These are phyloP conservation scores for Fusarium xylarioides DNA, from an alignment of 2,329 filamentous ascomycete genomes.

Conservation along the genomic window DNA sequence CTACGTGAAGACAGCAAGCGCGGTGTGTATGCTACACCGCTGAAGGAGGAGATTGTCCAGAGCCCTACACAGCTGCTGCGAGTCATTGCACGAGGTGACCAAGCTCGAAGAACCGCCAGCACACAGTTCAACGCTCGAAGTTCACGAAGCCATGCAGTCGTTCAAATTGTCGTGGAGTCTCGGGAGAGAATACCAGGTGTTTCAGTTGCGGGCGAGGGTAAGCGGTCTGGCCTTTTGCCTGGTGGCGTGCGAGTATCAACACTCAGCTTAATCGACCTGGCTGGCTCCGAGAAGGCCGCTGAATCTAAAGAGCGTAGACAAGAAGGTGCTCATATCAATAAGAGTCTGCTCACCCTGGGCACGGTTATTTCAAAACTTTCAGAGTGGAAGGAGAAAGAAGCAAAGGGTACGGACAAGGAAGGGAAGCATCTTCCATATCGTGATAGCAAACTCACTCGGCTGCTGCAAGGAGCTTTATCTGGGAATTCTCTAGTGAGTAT, in stretches of 20 bases:
- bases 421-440: conserved; percentile 94
- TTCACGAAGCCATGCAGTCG: conserved; percentile 96
- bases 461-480: conserved; percentile 91
- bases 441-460: conserved; percentile 94
- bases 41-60: conserved; percentile 99
- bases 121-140: conserved; percentile 97
- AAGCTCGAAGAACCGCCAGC: conserved; percentile 87
- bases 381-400: conserved; percentile 84
- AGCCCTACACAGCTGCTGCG: conserved; percentile 93
- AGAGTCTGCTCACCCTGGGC: conserved; percentile 91
- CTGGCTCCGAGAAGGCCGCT: conserved; percentile 94
- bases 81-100: conserved; percentile 93
- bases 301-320: conserved; percentile 93
- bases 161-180: conserved; percentile 98
- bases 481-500: conserved; percentile 97
- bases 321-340: conserved; percentile 98
- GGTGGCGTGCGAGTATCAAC: conserved; percentile 96
- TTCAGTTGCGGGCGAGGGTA: conserved; percentile 53
- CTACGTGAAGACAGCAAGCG: conserved; percentile 95
- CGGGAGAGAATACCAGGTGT: conserved; percentile 79
- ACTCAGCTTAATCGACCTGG: conserved; percentile 92
- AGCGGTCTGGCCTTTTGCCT: conserved; percentile 75
- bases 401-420: conserved; percentile 78
- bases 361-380: conserved; percentile 96
- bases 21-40: conserved; percentile 92